A percentile compares a stretch with the other conserved stretches of the same genome.
These are phyloP conservation scores for Penicillium italicum DNA, from an alignment of 2,329 filamentous ascomycete genomes.

Conservation along the genomic window DNA sequence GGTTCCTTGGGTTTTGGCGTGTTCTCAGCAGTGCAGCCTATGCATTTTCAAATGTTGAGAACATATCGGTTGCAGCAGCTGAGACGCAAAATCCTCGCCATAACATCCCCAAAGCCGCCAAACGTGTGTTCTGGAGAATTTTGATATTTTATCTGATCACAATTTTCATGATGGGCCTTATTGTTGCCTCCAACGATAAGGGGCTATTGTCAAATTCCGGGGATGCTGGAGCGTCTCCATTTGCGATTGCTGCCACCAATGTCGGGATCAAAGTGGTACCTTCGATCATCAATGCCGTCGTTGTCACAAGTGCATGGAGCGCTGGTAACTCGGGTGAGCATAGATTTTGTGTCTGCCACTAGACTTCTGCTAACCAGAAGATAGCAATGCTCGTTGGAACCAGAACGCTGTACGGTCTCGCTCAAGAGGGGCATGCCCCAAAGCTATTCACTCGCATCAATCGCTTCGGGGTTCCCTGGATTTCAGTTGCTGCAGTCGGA, in stretches of 20 bases:
- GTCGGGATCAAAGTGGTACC: slow-evolving; percentile 30
- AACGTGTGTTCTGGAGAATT: slow-evolving; percentile 52
- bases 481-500: slow-evolving; percentile 46
- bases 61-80: slow-evolving; percentile 46
- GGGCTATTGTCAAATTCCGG: slow-evolving; percentile 34
- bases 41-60: slow-evolving; percentile 41
- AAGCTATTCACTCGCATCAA: slow-evolving; percentile 33
- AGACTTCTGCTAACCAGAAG: not conserved
- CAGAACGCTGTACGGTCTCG: slow-evolving; percentile 35
- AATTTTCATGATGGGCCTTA: slow-evolving; percentile 46
- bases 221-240: slow-evolving; percentile 9
- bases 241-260: slow-evolving; percentile 44
- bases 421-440: slow-evolving; percentile 36
- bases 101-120: slow-evolving; percentile 51
- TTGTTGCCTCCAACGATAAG: slow-evolving; percentile 45
- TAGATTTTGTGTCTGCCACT: not conserved
- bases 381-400: slow-evolving; percentile 29
- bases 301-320: slow-evolving; percentile 29
- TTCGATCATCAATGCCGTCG: slow-evolving; percentile 5
- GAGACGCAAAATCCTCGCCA: slow-evolving; percentile 49
- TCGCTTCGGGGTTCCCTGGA: slow-evolving; percentile 52
- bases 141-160: slow-evolving; percentile 53
- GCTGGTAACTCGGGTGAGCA: slow-evolving; percentile 35
- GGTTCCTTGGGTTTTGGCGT: slow-evolving; percentile 42
- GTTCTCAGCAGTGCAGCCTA: slow-evolving; percentile 8